Conservation (phyloP, 2,329 filamentous ascomycete genomes). For the Colletotrichum sp. region DNA sequence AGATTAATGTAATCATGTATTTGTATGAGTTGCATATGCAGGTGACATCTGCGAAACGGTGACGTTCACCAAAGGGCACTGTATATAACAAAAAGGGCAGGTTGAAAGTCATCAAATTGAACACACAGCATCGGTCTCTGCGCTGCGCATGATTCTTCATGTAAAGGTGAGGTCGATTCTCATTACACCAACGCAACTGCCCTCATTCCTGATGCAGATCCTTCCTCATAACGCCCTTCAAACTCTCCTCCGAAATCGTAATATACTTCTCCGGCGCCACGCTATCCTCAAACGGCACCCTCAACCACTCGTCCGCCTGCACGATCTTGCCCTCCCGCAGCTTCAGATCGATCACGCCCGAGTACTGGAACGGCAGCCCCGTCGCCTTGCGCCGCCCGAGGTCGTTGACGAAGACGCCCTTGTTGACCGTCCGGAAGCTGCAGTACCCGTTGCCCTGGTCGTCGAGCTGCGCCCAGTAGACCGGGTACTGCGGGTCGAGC, state of each 20-base stretch:
- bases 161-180: background rate
- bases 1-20: background rate
- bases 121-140: background rate
- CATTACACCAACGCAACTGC: background rate
- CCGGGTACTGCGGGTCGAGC: conserved; percentile 4
- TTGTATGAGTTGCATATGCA: background rate
- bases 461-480: conserved; percentile 6
- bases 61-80: background rate
- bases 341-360: conserved; percentile 1
- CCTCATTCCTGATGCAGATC: background rate
- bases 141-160: background rate
- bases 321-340: background rate
- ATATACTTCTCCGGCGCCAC: conserved; percentile 14
- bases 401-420: conserved; percentile 10
- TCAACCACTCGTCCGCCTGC: conserved; percentile 2
- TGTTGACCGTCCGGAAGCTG: conserved; percentile 14
- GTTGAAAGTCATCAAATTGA: background rate
- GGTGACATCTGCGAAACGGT: background rate
- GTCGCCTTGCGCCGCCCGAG: conserved; percentile 1
- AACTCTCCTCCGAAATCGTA: background rate
- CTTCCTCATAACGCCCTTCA: conserved; percentile 2
- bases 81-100: background rate
- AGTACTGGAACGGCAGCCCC: conserved; percentile 5
- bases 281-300: conserved; percentile 6
- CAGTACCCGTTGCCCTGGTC: conserved; percentile 1